Evolutionary conservation across 2,329 filamentous ascomycete genomes (phyloP).

Genomic region (Septoria linicola): DNA sequence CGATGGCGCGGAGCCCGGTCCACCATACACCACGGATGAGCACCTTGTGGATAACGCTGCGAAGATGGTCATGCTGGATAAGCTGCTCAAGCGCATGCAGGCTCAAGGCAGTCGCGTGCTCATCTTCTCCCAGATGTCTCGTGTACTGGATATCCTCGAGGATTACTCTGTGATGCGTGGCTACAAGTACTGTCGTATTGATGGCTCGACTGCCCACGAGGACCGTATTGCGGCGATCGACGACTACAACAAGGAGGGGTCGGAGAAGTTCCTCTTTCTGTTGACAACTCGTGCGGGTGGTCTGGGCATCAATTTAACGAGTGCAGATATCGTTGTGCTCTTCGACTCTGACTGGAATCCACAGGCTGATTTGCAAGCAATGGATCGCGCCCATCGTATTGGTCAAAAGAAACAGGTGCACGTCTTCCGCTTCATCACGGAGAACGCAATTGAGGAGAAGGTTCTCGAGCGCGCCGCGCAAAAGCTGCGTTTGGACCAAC

Average conservation of each 20-base stretch:
- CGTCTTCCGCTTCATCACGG: constrained; percentile 95
- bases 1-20: constrained; percentile 93
- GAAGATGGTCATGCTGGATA: constrained; percentile 97
- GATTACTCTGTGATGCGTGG: constrained; percentile 97
- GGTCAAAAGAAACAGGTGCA: constrained; percentile 97
- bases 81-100: constrained; percentile 78
- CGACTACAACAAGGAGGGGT: constrained; percentile 93
- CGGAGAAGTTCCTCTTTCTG: constrained; percentile 95
- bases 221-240: constrained; percentile 97
- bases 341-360: constrained; percentile 99
- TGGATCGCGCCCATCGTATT: constrained; percentile 98
- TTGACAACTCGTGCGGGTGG: constrained; percentile 94
- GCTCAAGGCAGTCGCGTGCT: constrained; percentile 89
- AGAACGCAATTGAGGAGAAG: constrained; percentile 98
- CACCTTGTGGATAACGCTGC: constrained; percentile 90
- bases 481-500: constrained; percentile 90
- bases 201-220: constrained; percentile 93
- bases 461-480: constrained; percentile 94
- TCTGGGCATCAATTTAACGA: constrained; percentile 93
- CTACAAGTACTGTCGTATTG: constrained; percentile 95
- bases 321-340: constrained; percentile 90
- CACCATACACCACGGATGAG: constrained; percentile 96
- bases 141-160: constrained; percentile 92
- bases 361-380: constrained; percentile 95
- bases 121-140: constrained; percentile 99